These are phyloP conservation scores for Pleurotus eryngii DNA, from an alignment of 768 basidiomycete species.

Conservation along the genomic window DNA sequence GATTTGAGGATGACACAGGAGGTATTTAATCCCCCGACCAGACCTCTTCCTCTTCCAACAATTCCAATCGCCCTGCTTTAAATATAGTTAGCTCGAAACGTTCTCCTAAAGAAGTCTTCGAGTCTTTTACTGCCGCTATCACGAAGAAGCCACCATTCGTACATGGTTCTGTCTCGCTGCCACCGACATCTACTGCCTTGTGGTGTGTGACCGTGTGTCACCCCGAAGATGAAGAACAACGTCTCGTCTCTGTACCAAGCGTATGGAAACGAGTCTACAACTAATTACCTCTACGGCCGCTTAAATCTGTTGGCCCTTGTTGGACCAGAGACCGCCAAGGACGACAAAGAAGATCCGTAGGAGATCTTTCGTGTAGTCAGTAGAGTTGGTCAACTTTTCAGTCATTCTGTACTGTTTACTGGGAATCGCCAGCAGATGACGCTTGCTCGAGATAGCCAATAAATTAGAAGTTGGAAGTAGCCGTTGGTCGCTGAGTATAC, in stretches of 20 bases:
- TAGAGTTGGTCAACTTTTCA: no score
- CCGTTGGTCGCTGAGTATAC: no score
- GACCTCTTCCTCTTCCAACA: not conserved
- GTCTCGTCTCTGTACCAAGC: not conserved
- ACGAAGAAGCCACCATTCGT: not conserved
- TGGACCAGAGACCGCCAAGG: not conserved
- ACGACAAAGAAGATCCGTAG: no score
- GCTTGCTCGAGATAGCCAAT: no score
- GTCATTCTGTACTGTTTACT: no score
- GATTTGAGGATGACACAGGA: not conserved
- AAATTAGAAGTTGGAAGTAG: no score
- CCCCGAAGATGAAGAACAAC: not conserved
- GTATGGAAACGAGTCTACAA: not conserved
- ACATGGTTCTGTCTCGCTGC: not conserved
- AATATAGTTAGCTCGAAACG: not conserved
- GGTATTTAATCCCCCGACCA: not conserved
- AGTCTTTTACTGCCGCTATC: not conserved
- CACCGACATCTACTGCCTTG: not conserved
- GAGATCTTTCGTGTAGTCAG: no score
- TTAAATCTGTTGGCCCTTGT: not conserved
- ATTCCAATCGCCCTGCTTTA: not conserved
- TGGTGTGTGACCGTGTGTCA: no score
- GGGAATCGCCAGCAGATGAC: no score
- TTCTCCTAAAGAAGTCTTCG: not conserved
- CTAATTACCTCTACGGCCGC: not conserved